phyloP scores from a whole-genome alignment of 768 basidiomycete genomes.

The Leccinum disarticulatum region DNA sequence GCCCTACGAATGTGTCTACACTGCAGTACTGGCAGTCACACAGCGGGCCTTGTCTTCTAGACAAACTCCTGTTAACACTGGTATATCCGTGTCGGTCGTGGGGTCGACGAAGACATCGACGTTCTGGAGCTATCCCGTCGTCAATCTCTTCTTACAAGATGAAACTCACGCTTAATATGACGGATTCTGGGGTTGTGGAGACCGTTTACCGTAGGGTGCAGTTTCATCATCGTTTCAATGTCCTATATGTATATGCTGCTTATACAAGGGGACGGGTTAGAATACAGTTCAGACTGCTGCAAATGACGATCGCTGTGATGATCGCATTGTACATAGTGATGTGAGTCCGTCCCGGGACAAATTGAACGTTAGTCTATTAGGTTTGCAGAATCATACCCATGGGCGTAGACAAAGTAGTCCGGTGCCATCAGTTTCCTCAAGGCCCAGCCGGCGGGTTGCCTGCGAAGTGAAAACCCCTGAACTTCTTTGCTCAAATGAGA shows the following conservation, averaged over 20 bases:
- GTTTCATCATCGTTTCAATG: slow-evolving; percentile 13
- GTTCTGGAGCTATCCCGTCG: slow-evolving; percentile 21
- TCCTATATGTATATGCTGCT: not conserved
- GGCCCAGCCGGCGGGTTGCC: too few species aligned
- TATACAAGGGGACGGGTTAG: not conserved
- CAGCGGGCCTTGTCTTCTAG: slow-evolving; percentile 54
- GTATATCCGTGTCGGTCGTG: slow-evolving; percentile 51
- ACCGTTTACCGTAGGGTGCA: slow-evolving; percentile 67
- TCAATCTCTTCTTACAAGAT: not conserved
- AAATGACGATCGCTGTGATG: not conserved
- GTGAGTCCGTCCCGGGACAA: too few species aligned
- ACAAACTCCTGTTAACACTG: slow-evolving; percentile 51
- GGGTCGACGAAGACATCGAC: slow-evolving; percentile 42
- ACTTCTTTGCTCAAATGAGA: too few species aligned
- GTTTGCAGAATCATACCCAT: too few species aligned
- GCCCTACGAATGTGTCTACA: slow-evolving; percentile 42
- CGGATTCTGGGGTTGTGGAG: slow-evolving; percentile 51
- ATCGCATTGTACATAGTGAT: not conserved
- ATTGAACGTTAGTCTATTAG: too few species aligned
- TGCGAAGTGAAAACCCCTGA: too few species aligned
- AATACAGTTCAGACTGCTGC: not conserved
- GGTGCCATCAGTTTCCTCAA: too few species aligned
- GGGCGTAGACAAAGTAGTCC: too few species aligned
- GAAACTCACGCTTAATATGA: slow-evolving; percentile 44
- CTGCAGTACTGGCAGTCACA: slow-evolving; percentile 38